These are phyloP conservation scores for Verticillium isaacii DNA, from an alignment of 2,329 filamentous ascomycete species.

Conservation along the genomic window DNA sequence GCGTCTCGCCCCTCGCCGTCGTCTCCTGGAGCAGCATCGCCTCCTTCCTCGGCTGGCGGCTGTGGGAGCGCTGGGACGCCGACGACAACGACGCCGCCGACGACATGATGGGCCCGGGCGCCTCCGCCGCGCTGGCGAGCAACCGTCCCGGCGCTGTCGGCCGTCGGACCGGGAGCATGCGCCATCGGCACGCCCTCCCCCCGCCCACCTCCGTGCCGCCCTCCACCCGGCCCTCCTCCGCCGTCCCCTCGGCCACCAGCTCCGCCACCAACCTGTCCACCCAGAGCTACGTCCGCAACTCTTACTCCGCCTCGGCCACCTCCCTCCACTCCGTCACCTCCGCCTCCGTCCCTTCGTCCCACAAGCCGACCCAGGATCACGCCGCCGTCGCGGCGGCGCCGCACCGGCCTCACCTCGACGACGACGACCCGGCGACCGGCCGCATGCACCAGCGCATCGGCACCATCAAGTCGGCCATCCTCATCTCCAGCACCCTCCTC, in stretches of 20 bases:
- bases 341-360: constrained; percentile 14
- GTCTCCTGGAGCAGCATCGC: constrained; percentile 79
- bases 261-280: not conserved
- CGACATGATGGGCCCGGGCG: constrained; percentile 19
- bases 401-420: constrained; percentile 19
- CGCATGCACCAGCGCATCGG: constrained; percentile 55
- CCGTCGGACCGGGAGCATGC: constrained; percentile 16
- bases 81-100: constrained; percentile 55
- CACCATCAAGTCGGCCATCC: constrained; percentile 84
- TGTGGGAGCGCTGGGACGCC: constrained; percentile 90
- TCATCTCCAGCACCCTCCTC: constrained; percentile 90
- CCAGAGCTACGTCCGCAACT: constrained; percentile 16
- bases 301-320: constrained; percentile 47
- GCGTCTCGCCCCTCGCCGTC: constrained; percentile 84
- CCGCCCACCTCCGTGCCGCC: not conserved
- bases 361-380: constrained; percentile 16
- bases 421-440: constrained; percentile 28
- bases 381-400: constrained; percentile 17
- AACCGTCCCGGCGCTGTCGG: not conserved
- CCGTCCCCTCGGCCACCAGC: not conserved
- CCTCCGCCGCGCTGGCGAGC: not conserved
- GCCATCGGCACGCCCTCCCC: constrained; percentile 8
- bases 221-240: not conserved
- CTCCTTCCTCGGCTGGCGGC: constrained; percentile 80
- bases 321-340: constrained; percentile 46